Evolutionary conservation across 2,329 filamentous ascomycete genomes (phyloP).

Genomic region (Hysterium pulicare): DNA sequence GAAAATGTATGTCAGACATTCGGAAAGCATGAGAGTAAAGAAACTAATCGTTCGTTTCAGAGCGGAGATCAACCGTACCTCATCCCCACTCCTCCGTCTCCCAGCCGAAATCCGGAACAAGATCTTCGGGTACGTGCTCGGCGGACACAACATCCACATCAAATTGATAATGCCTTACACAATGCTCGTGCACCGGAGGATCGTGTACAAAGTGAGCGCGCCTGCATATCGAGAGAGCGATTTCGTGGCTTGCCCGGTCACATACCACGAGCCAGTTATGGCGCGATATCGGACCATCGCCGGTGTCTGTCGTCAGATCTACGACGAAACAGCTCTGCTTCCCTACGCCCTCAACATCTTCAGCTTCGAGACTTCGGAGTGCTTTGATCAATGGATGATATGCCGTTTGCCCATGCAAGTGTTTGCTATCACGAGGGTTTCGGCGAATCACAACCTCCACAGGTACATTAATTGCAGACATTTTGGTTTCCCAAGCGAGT

Average conservation of each 20-base stretch:
- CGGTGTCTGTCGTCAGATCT: slow-evolving; percentile 1
- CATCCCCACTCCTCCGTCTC: slow-evolving; percentile 2
- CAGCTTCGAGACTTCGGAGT: background rate
- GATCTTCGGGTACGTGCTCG: background rate
- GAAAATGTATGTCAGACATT: background rate
- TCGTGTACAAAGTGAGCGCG: background rate
- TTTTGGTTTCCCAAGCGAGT: no score
- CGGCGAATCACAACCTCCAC: background rate
- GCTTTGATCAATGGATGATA: background rate
- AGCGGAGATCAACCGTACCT: background rate
- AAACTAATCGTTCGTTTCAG: background rate
- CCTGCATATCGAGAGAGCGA: no score
- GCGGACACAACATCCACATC: background rate
- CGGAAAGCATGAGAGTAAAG: background rate
- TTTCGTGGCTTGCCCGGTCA: no score
- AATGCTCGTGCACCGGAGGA: background rate
- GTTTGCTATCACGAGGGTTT: background rate
- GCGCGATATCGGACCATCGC: no score
- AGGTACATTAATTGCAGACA: no score
- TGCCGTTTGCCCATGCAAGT: background rate
- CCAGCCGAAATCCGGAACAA: slow-evolving; percentile 2
- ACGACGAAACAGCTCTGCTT: background rate
- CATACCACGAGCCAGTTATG: no score
- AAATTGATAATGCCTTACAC: no score
- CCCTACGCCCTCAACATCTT: background rate